Percentiles rank a stretch among this genome's conserved stretches.
Evolutionary conservation across 2,329 filamentous ascomycete genomes (phyloP).

Genomic region (Fusarium torulosum): DNA sequence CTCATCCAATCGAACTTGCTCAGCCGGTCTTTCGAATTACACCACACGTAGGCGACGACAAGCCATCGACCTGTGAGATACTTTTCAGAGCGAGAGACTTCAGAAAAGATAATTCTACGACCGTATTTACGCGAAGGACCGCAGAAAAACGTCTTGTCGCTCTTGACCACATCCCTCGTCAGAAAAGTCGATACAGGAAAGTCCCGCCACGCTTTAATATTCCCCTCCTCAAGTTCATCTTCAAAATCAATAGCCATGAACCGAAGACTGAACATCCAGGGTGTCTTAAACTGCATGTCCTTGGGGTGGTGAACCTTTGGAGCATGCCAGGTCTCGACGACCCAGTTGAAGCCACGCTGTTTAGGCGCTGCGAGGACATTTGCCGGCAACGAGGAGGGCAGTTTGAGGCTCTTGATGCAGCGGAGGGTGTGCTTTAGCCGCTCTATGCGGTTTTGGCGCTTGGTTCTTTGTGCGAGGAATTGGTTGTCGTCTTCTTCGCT

Average conservation of each 20-base stretch:
- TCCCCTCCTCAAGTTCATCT: neutral
- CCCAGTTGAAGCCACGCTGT: neutral
- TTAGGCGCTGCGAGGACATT: neutral
- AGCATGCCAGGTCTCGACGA: neutral
- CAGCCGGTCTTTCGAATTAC: neutral
- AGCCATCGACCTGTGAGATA: constrained; percentile 6
- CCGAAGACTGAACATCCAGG: neutral
- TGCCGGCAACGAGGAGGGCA: neutral
- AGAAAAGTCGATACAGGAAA: neutral
- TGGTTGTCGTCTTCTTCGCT: neutral
- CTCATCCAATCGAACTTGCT: neutral
- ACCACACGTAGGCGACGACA: constrained; percentile 2
- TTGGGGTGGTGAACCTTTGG: neutral
- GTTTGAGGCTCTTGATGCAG: neutral
- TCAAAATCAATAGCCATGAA: neutral
- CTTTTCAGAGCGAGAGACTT: neutral
- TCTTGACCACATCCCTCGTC: too few relatives aligned
- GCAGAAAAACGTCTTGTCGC: neutral
- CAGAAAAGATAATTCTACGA: neutral
- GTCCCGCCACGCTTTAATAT: neutral
- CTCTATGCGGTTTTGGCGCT: neutral
- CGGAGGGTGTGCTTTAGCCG: neutral
- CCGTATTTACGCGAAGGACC: neutral
- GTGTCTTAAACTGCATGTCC: neutral
- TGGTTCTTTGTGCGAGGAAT: neutral